Conservation (phyloP, 768 basidiomycete genomes). For the Amanita fuliginea region DNA sequence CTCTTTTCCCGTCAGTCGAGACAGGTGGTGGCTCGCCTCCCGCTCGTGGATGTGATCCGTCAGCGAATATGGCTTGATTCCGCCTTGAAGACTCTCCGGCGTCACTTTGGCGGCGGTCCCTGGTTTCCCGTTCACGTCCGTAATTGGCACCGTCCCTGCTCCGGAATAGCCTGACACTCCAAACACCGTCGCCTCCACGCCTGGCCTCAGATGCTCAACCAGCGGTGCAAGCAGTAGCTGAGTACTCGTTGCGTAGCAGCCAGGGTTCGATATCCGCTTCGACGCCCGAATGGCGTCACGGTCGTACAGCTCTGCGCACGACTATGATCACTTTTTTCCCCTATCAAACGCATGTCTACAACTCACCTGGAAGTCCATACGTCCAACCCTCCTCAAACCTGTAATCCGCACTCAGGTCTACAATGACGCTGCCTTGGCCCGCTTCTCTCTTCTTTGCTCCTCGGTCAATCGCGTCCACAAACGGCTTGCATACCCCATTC, state of each 20-base stretch:
- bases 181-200: conserved; percentile 72
- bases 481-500: conserved; percentile 95
- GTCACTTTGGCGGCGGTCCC: conserved; percentile 75
- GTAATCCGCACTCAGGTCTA: conserved; percentile 92
- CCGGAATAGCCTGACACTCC: conserved; percentile 93
- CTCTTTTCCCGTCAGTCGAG: conserved; percentile 32
- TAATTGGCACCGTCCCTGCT: conserved; percentile 76
- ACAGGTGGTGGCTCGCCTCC: conserved; percentile 81
- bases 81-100: conserved; percentile 62
- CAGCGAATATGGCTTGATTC: conserved; percentile 75
- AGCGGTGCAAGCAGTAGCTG: conserved; percentile 91
- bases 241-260: conserved; percentile 91
- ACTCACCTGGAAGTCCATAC: conserved; percentile 97
- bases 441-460: conserved; percentile 47
- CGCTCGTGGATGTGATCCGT: conserved; percentile 99
- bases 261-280: conserved; percentile 91
- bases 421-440: conserved; percentile 60
- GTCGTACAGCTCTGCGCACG: conserved; percentile 72
- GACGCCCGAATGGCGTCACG: conserved; percentile 57
- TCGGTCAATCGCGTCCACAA: conserved; percentile 87
- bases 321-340: conserved; percentile 11
- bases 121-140: conserved; percentile 57
- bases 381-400: conserved; percentile 93
- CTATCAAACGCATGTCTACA: conserved; percentile 15
- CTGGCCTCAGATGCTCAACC: conserved; percentile 53